These are phyloP conservation scores for Cephalotrichum gorgonifer DNA, from an alignment of 2,329 filamentous ascomycete genomes.

Conservation along the genomic window DNA sequence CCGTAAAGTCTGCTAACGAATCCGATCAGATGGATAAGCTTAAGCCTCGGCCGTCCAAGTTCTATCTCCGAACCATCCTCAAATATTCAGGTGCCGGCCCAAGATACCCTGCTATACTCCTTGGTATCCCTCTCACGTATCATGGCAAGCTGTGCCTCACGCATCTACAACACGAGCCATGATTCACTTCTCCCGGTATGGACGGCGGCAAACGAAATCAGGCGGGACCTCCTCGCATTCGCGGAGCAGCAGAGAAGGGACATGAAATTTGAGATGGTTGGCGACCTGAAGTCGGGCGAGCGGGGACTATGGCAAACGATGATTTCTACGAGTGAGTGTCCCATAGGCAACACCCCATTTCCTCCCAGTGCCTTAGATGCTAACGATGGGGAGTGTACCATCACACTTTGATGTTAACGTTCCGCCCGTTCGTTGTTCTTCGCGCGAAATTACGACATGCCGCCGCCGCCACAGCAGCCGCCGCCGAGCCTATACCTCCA, in stretches of 20 bases:
- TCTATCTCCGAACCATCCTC: slow-evolving; percentile 25
- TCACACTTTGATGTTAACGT: slow-evolving; percentile 28
- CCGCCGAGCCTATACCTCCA: slow-evolving; percentile 4
- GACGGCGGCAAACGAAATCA: slow-evolving; percentile 20
- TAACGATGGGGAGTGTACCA: slow-evolving; percentile 24
- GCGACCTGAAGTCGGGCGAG: slow-evolving; percentile 22
- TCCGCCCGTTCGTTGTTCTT: slow-evolving; percentile 32
- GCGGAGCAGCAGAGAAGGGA: slow-evolving; percentile 18
- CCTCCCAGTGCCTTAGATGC: neutral
- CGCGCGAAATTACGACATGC: slow-evolving; percentile 26
- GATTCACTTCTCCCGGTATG: slow-evolving; percentile 21
- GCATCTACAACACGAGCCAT: slow-evolving; percentile 28
- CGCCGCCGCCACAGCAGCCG: slow-evolving; percentile 15
- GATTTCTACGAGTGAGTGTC: slow-evolving; percentile 24
- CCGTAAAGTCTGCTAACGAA: neutral
- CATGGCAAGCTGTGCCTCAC: slow-evolving; percentile 26
- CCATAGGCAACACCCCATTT: too few relatives aligned
- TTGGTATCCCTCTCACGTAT: slow-evolving; percentile 24
- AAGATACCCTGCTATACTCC: slow-evolving; percentile 25
- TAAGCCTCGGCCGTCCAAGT: slow-evolving; percentile 28
- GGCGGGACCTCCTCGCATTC: slow-evolving; percentile 17
- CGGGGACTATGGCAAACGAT: slow-evolving; percentile 28
- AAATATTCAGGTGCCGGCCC: slow-evolving; percentile 20
- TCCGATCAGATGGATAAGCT: slow-evolving; percentile 27
- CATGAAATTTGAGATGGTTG: slow-evolving; percentile 22